Evolutionary conservation across 163 green algal species (phyloP), one percentile per base, ranked within the genome.

Genomic region (Prototheca cutis): DNA sequence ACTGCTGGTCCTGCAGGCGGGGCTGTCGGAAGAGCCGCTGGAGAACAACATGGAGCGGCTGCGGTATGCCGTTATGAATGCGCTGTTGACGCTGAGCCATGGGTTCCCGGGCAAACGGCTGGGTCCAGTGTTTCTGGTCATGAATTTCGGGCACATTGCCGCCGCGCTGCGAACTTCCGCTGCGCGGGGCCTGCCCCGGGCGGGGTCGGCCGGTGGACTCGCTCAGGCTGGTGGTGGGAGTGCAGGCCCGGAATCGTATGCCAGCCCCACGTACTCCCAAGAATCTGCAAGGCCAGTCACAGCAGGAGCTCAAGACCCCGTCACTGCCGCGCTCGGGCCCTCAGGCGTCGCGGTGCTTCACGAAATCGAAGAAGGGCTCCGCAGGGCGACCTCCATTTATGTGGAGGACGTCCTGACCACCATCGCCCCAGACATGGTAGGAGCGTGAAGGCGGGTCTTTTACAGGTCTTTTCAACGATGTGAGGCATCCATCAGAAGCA

Each of bases 91-190:
- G 25, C 51, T 80, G 48, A 67, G 60, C 25, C 58, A 65, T 13
- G 55, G 49, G 39, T 65, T 75, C 39, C 31, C 40, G 25, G 39
- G 49, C 29, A 67, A 63, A 47, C 71, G 75, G 31, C 52, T 63
- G 24, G 79, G 86, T 61, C 94, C 87, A 58, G 80, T 94, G 45
- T 94, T 95, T 76, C 77, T 94, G 28, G 82, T 91, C 40, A 70
- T 80, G 59, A 91, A 95, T 72, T 90, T 90, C 61, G 74, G 66
- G 53, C 83, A 91, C 67, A 75, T 95, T 30, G 66, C 72, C 32
- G 49, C 60, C 19, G 70, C 76, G 6, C 66, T 88, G 47, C 55
- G 59, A 18, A 65, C 68, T 13, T 63, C 72, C 1, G 52, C 56
- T 2, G 40, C 59, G 7, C 48, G 58, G 23, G 53, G 55, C 18